A percentile compares a stretch with the other conserved stretches of the same genome.
phyloP scores from a whole-genome alignment of 2,329 filamentous ascomycete genomes.

The Fusarium nodosum region DNA sequence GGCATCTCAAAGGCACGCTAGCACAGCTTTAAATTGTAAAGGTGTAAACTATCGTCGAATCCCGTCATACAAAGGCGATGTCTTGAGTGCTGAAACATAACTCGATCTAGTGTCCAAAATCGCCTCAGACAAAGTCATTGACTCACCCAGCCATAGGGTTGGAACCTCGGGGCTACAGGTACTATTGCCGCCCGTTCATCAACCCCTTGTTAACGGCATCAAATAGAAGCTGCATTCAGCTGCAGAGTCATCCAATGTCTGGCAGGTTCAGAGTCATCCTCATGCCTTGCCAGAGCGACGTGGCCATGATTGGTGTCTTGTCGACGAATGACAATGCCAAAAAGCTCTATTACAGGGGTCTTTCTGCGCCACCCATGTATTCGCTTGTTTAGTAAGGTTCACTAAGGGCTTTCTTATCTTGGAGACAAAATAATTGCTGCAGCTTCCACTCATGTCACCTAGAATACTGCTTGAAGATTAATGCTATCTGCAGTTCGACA shows the following conservation, averaged over 20 bases:
- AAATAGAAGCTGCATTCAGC: conserved; percentile 33
- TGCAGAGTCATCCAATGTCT: conserved; percentile 30
- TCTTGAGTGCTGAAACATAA: conserved; percentile 15
- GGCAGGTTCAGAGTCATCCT: conserved; percentile 23
- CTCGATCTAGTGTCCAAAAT: conserved; percentile 14
- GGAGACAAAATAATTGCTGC: conserved; percentile 3
- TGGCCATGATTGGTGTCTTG: conserved; percentile 26
- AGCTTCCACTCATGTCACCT: accelerated
- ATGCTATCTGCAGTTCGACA: conserved; percentile 18
- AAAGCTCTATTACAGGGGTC: conserved; percentile 28
- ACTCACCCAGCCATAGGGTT: conserved; percentile 15
- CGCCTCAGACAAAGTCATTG: conserved; percentile 25
- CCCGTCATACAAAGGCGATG: conserved; percentile 21
- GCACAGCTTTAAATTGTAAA: not conserved
- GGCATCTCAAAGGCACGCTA: not conserved
- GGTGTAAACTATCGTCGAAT: not conserved
- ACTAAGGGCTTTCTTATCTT: conserved; percentile 13
- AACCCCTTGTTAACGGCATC: not conserved
- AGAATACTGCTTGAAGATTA: not conserved
- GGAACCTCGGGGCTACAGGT: not conserved
- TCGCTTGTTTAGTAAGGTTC: conserved; percentile 28
- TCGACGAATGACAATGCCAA: conserved; percentile 34
- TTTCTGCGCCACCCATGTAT: conserved; percentile 18
- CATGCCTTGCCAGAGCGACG: conserved; percentile 8
- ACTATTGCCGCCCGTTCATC: conserved; percentile 20